Evolutionary conservation across 306 rosid species (phyloP).

Genomic region (Cucumis cinereus): DNA sequence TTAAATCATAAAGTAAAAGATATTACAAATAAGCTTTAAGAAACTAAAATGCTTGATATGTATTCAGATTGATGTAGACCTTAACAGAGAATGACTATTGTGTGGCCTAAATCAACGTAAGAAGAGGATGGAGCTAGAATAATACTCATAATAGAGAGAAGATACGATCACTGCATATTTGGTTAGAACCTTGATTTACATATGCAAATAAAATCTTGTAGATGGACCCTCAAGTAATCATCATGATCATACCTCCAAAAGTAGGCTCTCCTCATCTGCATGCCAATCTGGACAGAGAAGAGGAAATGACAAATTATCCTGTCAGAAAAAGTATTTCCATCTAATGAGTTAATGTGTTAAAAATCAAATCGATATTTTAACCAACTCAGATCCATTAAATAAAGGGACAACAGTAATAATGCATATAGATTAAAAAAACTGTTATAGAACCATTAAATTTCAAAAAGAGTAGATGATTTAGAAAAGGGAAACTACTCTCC

Average conservation of each 20-base stretch:
- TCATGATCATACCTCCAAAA: constrained; percentile 44
- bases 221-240: constrained; percentile 4
- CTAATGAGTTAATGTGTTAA: background rate
- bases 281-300: constrained; percentile 81
- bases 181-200: background rate
- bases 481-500: background rate
- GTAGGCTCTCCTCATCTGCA: constrained; percentile 76
- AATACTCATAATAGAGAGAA: background rate
- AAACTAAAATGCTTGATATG: background rate
- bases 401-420: background rate
- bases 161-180: background rate
- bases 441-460: background rate
- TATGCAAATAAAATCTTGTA: background rate
- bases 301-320: constrained; percentile 89
- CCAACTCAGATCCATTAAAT: background rate
- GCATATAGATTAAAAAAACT: background rate
- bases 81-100: background rate
- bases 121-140: background rate
- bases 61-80: background rate
- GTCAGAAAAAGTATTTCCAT: constrained; percentile 9
- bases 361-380: background rate
- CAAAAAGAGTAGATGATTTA: background rate
- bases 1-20: background rate
- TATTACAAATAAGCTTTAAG: background rate
- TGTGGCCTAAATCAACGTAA: background rate